phyloP scores from a whole-genome alignment of 768 basidiomycete species.

The Tulasnella calospora region DNA sequence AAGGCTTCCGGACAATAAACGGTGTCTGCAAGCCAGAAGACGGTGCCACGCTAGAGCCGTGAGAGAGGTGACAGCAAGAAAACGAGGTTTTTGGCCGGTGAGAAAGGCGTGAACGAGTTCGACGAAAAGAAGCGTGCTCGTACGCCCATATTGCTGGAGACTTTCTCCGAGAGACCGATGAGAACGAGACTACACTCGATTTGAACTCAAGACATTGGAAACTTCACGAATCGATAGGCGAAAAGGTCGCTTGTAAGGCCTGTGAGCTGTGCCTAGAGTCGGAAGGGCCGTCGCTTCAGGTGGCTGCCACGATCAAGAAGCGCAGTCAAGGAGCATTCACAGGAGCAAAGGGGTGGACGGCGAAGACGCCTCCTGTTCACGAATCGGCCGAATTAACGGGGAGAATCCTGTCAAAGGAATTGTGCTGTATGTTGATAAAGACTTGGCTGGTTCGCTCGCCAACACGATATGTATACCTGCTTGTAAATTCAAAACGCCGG shows the following conservation, averaged over 20 bases:
- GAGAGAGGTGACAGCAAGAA: neutral
- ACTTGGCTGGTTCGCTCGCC: too few species aligned
- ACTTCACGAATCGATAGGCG: constrained; percentile 5
- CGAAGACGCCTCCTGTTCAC: neutral
- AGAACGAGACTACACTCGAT: neutral
- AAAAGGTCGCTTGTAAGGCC: constrained; percentile 9
- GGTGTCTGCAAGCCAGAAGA: neutral
- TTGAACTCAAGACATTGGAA: constrained; percentile 3
- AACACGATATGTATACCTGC: too few species aligned
- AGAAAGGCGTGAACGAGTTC: neutral
- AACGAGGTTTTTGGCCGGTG: neutral
- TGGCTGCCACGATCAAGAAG: neutral
- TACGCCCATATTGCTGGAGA: constrained; percentile 3
- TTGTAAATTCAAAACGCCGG: too few species aligned
- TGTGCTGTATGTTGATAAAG: too few species aligned
- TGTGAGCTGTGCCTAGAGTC: neutral
- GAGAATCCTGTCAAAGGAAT: too few species aligned
- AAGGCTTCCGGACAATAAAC: neutral
- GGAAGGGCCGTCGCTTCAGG: neutral
- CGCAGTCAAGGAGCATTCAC: neutral
- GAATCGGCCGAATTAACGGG: neutral
- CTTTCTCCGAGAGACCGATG: constrained; percentile 11
- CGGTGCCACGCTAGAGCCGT: neutral
- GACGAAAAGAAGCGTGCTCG: neutral
- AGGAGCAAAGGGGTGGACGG: neutral